phyloP scores from a whole-genome alignment of 1,284 basidiomycete genomes.

The Thelephora terrestris region DNA sequence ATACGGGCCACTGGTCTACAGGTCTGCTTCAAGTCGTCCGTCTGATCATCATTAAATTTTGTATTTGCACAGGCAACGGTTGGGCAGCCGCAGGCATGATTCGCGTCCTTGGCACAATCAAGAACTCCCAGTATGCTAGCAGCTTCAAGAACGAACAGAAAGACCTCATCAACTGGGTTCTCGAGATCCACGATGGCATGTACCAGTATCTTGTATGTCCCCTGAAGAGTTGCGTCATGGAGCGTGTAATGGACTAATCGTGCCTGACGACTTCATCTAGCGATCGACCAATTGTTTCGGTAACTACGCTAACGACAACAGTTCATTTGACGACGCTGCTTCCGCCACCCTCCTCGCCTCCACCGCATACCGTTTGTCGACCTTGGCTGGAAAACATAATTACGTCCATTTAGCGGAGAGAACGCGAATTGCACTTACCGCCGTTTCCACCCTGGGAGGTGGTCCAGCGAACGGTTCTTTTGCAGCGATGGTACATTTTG shows the following conservation, averaged over 20 bases:
- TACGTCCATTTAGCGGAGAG: conserved; percentile 50
- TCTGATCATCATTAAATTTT: not conserved
- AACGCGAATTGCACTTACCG: conserved; percentile 35
- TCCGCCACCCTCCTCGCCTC: conserved; percentile 71
- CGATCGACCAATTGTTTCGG: conserved; percentile 49
- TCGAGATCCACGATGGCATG: conserved; percentile 67
- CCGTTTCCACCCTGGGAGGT: conserved; percentile 7
- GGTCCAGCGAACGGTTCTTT: conserved; percentile 5
- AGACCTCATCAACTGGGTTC: conserved; percentile 58
- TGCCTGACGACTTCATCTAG: conserved; percentile 19
- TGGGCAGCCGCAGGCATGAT: conserved; percentile 85
- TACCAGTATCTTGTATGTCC: conserved; percentile 40
- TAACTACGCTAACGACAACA: conserved; percentile 62
- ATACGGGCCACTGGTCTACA: conserved; percentile 67
- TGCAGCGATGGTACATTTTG: conserved; percentile 34
- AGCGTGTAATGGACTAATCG: conserved; percentile 3
- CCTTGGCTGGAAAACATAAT: conserved; percentile 38
- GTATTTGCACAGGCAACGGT: conserved; percentile 49
- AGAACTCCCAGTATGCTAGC: conserved; percentile 45
- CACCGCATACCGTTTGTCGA: conserved; percentile 61
- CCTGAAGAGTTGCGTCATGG: not conserved
- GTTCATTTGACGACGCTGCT: conserved; percentile 66
- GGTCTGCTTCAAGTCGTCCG: conserved; percentile 28
- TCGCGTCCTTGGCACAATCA: conserved; percentile 70
- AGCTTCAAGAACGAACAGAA: conserved; percentile 42